Evolutionary conservation across 805 yeast genomes (phyloP).

Genomic region (Henningerozyma blattae): DNA sequence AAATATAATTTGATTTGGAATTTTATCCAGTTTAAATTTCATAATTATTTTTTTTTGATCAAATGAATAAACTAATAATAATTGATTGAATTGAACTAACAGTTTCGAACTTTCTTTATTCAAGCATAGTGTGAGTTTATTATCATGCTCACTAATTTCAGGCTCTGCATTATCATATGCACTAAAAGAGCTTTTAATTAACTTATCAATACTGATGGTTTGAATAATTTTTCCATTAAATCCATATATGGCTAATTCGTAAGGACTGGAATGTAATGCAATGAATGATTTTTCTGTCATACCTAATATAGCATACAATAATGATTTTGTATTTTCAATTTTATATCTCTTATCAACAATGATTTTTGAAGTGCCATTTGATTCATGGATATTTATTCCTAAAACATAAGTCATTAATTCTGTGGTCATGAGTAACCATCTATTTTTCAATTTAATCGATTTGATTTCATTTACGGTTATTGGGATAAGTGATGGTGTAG

Average conservation of each 20-base stretch:
- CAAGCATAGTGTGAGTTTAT: too few species aligned
- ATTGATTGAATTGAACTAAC: conserved; percentile 13
- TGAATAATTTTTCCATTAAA: conserved; percentile 19
- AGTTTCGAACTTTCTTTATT: conserved; percentile 22
- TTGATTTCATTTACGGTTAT: not conserved
- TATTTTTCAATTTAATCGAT: conserved; percentile 5
- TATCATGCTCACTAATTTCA: too few species aligned
- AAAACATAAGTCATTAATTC: conserved; percentile 8
- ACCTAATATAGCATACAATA: conserved; percentile 16
- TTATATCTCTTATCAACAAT: conserved; percentile 6
- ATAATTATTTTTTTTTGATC: conserved; percentile 17
- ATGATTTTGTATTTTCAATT: conserved; percentile 3
- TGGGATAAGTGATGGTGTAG: not conserved
- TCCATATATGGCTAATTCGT: conserved; percentile 15
- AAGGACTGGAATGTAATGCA: conserved; percentile 12
- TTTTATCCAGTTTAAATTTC: not conserved
- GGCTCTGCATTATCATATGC: not conserved
- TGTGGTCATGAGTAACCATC: conserved; percentile 16
- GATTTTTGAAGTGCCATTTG: conserved; percentile 2
- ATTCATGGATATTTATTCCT: conserved; percentile 6
- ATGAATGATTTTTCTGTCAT: conserved; percentile 24
- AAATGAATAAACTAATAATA: conserved; percentile 19
- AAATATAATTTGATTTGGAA: conserved; percentile 5
- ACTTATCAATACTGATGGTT: conserved; percentile 10
- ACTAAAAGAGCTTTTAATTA: not conserved